phyloP scores from a whole-genome alignment of 352 stramenopile genomes.

The Phytophthora citricola region DNA sequence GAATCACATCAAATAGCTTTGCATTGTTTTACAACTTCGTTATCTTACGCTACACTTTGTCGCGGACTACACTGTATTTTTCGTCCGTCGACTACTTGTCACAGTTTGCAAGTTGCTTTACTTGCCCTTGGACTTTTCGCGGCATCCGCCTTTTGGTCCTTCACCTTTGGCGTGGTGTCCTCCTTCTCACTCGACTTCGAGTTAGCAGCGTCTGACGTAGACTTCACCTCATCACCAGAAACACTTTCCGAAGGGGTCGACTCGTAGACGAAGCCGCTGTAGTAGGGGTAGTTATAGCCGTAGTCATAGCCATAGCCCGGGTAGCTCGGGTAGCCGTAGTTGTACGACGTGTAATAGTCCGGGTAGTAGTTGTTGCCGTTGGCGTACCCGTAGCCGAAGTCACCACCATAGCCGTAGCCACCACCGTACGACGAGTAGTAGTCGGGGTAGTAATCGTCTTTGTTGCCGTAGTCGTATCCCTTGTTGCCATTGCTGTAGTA shows the following conservation, averaged over 20 bases:
- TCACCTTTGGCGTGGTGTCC: not conserved
- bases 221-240: slow-evolving; percentile 4
- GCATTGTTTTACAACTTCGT: not conserved
- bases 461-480: no score
- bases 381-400: no score
- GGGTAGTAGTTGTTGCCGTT: no score
- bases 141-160: slow-evolving; percentile 1
- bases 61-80: not conserved
- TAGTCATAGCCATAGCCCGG: not conserved
- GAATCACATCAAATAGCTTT: not conserved
- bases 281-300: no score
- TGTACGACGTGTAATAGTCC: not conserved
- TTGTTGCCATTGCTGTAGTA: no score
- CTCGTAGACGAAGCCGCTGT: slow-evolving; percentile 1
- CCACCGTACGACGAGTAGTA: no score
- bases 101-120: not conserved
- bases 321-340: not conserved
- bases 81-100: not conserved
- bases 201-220: not conserved
- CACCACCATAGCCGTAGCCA: no score
- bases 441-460: no score
- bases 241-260: not conserved
- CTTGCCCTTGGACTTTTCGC: slow-evolving; percentile 1
- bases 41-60: not conserved
- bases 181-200: not conserved